Evolutionary conservation across 495 filamentous ascomycete genomes (phyloP).

Genomic region (Penicillium cinerascens): DNA sequence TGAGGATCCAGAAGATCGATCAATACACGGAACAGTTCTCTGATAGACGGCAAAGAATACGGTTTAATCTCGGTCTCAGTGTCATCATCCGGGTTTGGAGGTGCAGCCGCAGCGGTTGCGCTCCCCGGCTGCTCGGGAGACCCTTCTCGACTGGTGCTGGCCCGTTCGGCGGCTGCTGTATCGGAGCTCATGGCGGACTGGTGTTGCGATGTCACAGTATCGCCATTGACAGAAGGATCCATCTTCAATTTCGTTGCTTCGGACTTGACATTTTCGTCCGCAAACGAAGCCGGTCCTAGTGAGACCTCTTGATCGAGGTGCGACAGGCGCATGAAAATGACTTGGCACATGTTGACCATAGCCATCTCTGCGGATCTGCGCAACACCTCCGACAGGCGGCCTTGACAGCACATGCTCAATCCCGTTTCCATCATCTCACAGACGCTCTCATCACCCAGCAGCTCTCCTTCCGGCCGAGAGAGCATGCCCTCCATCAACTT

Average conservation of each 20-base stretch:
- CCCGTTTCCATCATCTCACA: constrained; percentile 99
- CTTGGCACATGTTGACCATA: constrained; percentile 98
- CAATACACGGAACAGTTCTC: constrained; percentile 91
- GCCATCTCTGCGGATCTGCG: constrained; percentile 90
- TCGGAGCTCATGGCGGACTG: constrained; percentile 44
- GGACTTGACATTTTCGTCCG: constrained; percentile 54
- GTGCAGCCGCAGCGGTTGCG: constrained; percentile 45
- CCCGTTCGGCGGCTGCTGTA: constrained; percentile 32
- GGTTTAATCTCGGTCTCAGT: constrained; percentile 61
- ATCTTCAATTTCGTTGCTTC: constrained; percentile 64
- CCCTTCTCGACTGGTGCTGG: constrained; percentile 34
- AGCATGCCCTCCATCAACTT: constrained; percentile 99
- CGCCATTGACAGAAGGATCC: constrained; percentile 81
- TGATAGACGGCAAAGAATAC: constrained; percentile 89
- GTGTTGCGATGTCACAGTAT: constrained; percentile 49
- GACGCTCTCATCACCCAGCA: constrained; percentile 93
- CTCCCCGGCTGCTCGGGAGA: constrained; percentile 35
- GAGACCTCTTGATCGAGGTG: constrained; percentile 70
- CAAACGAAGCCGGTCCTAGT: constrained; percentile 53
- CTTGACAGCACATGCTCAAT: constrained; percentile 94
- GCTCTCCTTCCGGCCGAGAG: constrained; percentile 82
- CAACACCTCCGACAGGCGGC: constrained; percentile 84
- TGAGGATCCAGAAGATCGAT: constrained; percentile 93
- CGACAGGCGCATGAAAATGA: constrained; percentile 90
- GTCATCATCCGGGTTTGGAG: constrained; percentile 39